Percentiles rank a stretch among this genome's conserved stretches.
Conservation (phyloP, 2,329 filamentous ascomycete species). For the Botryotinia narcissicola region DNA sequence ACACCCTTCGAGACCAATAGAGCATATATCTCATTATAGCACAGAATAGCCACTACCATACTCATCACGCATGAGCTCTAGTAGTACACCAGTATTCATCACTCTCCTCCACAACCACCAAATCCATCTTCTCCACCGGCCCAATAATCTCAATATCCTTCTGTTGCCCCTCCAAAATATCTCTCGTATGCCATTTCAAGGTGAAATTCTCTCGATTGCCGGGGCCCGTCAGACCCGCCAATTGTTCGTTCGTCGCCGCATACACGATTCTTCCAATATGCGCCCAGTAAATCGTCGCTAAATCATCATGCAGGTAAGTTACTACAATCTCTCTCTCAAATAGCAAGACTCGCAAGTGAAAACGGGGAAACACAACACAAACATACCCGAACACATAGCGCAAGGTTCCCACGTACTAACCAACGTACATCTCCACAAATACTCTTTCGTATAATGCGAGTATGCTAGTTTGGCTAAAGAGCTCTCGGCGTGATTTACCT, state of each 20-base stretch:
- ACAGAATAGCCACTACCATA: no score
- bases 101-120: conserved; percentile 46
- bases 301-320: neutral
- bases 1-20: neutral
- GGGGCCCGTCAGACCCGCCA: conserved; percentile 46
- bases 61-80: conserved; percentile 21
- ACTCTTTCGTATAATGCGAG: conserved; percentile 48
- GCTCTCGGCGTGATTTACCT: conserved; percentile 52
- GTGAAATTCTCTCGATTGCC: conserved; percentile 53
- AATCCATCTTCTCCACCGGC: conserved; percentile 46
- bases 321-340: neutral
- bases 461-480: conserved; percentile 50
- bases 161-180: conserved; percentile 48
- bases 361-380: conserved; percentile 32
- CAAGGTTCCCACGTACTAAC: conserved; percentile 56
- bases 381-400: conserved; percentile 47
- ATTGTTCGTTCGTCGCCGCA: conserved; percentile 48
- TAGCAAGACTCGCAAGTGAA: neutral
- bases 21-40: neutral
- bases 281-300: conserved; percentile 49
- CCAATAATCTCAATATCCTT: conserved; percentile 50
- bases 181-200: conserved; percentile 48
- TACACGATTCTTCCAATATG: conserved; percentile 53
- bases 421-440: conserved; percentile 49
- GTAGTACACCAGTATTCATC: conserved; percentile 46